These are phyloP conservation scores for Pulveroboletus sp. DNA, from an alignment of 768 basidiomycete genomes.

Conservation along the genomic window DNA sequence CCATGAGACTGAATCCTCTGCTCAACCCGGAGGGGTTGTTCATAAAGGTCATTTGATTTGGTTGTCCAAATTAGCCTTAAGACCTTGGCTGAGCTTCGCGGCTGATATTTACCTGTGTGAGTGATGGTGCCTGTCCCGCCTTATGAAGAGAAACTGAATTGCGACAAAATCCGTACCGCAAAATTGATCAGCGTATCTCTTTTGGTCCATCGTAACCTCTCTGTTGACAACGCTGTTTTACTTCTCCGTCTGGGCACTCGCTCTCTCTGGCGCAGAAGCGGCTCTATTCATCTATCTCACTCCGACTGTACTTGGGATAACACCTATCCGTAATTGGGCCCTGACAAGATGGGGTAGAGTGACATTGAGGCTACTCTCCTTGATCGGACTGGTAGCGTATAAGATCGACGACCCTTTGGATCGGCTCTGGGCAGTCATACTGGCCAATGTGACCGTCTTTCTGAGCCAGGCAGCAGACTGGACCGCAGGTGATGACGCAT, in stretches of 20 bases:
- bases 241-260: conserved; percentile 89
- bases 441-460: conserved; percentile 49
- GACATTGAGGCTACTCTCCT: conserved; percentile 44
- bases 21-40: not conserved
- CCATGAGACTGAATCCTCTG: not conserved
- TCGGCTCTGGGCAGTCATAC: conserved; percentile 54
- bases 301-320: conserved; percentile 54
- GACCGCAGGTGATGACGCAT: conserved; percentile 39
- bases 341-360: conserved; percentile 47
- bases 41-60: not conserved
- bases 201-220: conserved; percentile 80
- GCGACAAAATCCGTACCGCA: no score
- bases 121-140: not conserved
- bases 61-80: not conserved
- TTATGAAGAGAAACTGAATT: conserved; percentile 6
- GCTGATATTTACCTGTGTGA: conserved; percentile 58
- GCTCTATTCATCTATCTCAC: conserved; percentile 69
- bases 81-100: conserved; percentile 32
- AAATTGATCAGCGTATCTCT: conserved; percentile 56
- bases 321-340: conserved; percentile 43
- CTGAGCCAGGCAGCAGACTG: conserved; percentile 53
- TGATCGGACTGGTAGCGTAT: conserved; percentile 54
- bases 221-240: conserved; percentile 82
- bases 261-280: conserved; percentile 77
- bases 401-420: conserved; percentile 45